These are phyloP conservation scores for Mortierella sp. DNA, from an alignment of 371 early-diverging fungal species.

Conservation along the genomic window DNA sequence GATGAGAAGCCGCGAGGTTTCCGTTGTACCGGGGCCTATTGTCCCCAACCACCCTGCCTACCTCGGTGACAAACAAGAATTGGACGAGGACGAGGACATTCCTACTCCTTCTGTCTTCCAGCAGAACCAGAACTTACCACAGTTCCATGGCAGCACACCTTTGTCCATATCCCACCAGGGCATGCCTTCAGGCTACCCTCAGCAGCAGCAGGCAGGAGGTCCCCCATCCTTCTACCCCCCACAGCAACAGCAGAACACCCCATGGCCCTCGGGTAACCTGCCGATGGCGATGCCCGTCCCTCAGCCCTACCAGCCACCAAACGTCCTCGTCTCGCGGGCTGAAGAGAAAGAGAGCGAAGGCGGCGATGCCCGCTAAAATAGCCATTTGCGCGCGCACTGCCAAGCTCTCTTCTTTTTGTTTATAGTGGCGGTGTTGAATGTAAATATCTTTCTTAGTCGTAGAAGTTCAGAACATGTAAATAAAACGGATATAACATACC, in stretches of 20 bases:
- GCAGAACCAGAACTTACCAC: background rate
- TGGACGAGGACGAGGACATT: conserved; percentile 29
- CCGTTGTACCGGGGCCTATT: conserved; percentile 5
- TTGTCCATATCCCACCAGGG: background rate
- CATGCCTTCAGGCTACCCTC: background rate
- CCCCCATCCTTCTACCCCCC: background rate
- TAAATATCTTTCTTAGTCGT: background rate
- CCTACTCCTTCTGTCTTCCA: conserved; percentile 17
- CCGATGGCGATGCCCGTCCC: conserved; percentile 20
- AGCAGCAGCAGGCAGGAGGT: conserved; percentile 1
- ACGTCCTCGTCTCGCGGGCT: background rate
- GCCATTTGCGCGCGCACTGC: background rate
- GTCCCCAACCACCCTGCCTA: conserved; percentile 21
- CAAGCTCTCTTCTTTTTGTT: background rate
- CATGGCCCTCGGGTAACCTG: conserved; percentile 14
- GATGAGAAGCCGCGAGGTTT: conserved; percentile 10
- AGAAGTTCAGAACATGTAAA: conserved; percentile 8
- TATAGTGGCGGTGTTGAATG: background rate
- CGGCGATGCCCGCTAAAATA: conserved; percentile 10
- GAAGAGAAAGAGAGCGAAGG: conserved; percentile 7
- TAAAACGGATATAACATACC: background rate
- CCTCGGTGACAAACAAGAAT: conserved; percentile 47
- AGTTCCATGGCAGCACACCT: conserved; percentile 11
- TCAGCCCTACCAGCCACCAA: background rate
- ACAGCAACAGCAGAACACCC: background rate